Evolutionary conservation across 2,329 filamentous ascomycete genomes (phyloP).

Genomic region (Trichoderma koningiopsis): DNA sequence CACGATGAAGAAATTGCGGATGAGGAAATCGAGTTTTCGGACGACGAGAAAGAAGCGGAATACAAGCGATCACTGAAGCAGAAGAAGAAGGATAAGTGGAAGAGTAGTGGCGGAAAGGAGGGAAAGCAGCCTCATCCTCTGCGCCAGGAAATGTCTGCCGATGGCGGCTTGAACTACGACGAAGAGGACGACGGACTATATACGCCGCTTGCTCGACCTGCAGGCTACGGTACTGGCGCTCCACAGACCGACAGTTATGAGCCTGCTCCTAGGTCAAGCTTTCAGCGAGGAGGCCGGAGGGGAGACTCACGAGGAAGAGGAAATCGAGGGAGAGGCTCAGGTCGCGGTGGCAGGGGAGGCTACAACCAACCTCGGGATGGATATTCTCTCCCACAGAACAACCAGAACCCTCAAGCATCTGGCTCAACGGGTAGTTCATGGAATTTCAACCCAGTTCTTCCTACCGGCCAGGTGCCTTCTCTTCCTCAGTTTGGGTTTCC

Average conservation of each 20-base stretch:
- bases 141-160: constrained; percentile 43
- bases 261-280: constrained; percentile 37
- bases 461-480: constrained; percentile 29
- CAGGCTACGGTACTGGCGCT: constrained; percentile 59
- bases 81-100: constrained; percentile 58
- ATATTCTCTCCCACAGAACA: constrained; percentile 44
- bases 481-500: constrained; percentile 47
- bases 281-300: constrained; percentile 46
- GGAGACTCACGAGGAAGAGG: constrained; percentile 51
- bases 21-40: constrained; percentile 92
- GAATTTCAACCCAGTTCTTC: constrained; percentile 23
- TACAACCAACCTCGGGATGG: constrained; percentile 41
- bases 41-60: constrained; percentile 91
- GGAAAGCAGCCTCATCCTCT: constrained; percentile 45
- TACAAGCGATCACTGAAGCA: constrained; percentile 71
- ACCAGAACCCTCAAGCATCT: constrained; percentile 37
- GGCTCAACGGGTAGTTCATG: constrained; percentile 29
- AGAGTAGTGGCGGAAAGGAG: constrained; percentile 43
- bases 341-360: constrained; percentile 45
- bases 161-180: constrained; percentile 65
- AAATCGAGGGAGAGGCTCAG: constrained; percentile 45
- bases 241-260: constrained; percentile 44
- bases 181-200: constrained; percentile 71
- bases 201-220: constrained; percentile 68
- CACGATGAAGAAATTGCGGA: constrained; percentile 88